A percentile compares a stretch with the other conserved stretches of the same genome.
Conservation (phyloP, 305 asterid species). For the Fraxinus greggii region DNA sequence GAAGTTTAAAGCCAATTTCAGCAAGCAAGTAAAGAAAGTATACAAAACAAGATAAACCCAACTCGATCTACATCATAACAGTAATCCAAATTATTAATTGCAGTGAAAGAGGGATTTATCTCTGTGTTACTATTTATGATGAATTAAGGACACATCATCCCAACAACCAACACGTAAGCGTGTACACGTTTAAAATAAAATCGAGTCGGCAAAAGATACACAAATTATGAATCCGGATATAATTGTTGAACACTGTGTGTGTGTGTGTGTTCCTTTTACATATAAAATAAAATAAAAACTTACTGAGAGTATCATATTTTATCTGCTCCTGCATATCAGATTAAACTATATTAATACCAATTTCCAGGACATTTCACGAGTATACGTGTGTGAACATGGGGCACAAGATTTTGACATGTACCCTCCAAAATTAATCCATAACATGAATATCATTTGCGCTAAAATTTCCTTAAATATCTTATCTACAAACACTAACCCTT, state of each 20-base stretch:
- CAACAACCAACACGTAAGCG: constrained; percentile 1
- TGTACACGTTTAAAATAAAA: constrained; percentile 12
- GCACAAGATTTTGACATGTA: background rate
- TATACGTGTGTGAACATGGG: background rate
- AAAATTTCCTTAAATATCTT: background rate
- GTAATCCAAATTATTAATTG: background rate
- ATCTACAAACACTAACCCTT: background rate
- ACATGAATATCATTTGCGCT: background rate
- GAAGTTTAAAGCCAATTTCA: background rate
- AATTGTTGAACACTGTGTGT: background rate
- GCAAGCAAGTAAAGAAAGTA: background rate
- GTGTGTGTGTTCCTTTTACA: constrained; percentile 7
- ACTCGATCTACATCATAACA: background rate
- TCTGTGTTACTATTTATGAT: background rate
- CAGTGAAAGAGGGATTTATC: background rate
- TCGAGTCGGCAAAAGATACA: constrained; percentile 27
- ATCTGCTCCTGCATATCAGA: constrained; percentile 19
- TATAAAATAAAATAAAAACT: background rate
- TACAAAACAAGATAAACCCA: background rate
- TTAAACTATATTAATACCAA: background rate
- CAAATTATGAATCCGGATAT: constrained; percentile 14
- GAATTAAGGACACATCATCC: background rate
- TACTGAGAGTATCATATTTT: constrained; percentile 20
- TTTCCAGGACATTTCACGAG: constrained; percentile 14
- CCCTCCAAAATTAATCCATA: background rate